Evolutionary conservation across 1,139 yeast genomes (phyloP).

Genomic region (Saccharomyces hybrid): DNA sequence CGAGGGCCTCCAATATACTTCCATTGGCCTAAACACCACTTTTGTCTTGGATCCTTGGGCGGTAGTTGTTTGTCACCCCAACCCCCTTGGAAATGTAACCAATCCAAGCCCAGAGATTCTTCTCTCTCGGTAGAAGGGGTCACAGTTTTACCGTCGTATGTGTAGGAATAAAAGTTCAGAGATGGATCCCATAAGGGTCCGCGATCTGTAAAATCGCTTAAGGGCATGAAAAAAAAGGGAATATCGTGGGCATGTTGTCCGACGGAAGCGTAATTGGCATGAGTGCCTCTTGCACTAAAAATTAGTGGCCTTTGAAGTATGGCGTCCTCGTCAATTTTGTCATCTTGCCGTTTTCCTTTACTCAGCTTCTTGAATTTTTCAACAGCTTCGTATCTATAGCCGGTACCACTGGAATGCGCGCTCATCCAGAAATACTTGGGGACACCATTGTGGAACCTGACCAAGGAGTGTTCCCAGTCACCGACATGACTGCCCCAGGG

Average conservation of each 20-base stretch:
- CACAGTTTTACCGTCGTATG: constrained; percentile 39
- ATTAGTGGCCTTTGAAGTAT: constrained; percentile 50
- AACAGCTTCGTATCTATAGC: constrained; percentile 61
- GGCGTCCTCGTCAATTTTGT: constrained; percentile 2
- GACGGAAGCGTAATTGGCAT: constrained; percentile 87
- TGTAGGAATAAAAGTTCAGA: constrained; percentile 67
- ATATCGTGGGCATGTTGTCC: constrained; percentile 92
- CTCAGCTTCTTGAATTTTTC: constrained; percentile 47
- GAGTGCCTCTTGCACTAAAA: constrained; percentile 88
- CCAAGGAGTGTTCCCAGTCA: constrained; percentile 92
- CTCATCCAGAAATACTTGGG: constrained; percentile 93
- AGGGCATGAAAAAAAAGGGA: constrained; percentile 62
- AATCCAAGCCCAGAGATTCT: constrained; percentile 48
- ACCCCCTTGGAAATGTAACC: constrained; percentile 71
- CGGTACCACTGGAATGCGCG: constrained; percentile 98
- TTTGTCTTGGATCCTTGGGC: constrained; percentile 63
- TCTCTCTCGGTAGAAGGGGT: constrained; percentile 38
- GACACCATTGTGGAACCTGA: constrained; percentile 66
- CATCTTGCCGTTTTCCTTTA: constrained; percentile 12
- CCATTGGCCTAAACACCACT: constrained; percentile 80
- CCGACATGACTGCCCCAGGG: constrained; percentile 95
- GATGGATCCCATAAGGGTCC: constrained; percentile 93
- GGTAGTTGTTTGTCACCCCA: constrained; percentile 80
- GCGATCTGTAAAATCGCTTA: constrained; percentile 84
- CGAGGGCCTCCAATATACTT: constrained; percentile 81